Evolutionary conservation across 148 eudicot species (phyloP), one percentile per base, ranked within the genome.

Genomic region (Silene uniflora): DNA sequence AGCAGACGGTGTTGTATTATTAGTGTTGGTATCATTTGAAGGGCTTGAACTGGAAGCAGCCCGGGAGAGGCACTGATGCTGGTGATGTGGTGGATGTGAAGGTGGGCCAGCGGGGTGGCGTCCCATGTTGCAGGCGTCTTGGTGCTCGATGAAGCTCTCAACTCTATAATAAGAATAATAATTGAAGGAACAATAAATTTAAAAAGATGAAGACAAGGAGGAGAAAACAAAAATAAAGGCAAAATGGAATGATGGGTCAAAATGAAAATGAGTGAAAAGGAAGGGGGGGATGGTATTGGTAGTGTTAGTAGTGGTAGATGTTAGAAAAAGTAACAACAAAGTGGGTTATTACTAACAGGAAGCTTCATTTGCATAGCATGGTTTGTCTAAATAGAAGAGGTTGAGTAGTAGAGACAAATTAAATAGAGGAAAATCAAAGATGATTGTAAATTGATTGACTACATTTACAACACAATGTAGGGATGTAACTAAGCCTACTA

Each of bases 111-210:
- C 83, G 80, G 70, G 84, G 27, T 71, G 85, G 44, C 94, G 82
- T 14, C 92, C 87, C 82, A 84, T 85, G 72, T 75, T 84, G 70
- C 98, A 93, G n/a, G 94, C 84, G 74, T 93, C 98, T 84, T 93
- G 98, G 74, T 93, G 98, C 80, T 93, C 98, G 6, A 93, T 93
- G 83, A 93, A 93, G 75, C 98, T 93, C 88, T 93, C 98, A 35
- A 93, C 98, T 62, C 98, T 93, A 67, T 1, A 59, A 58, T 22
- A 17, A 46, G 6, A 67, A 68, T 32, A 32, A 32, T 32, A 2
- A 32, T n/a, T n/a, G n/a, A n/a, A n/a, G n/a, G 5, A 32, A 32
- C 4, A 32, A 32, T 32, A 32, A 32, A 32, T n/a, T 42, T 24
- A 35, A 13, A 0, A 61, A 67, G 52, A 71, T 42, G 69, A 67